These are phyloP conservation scores for Sarocladiaceae sp. DNA, from an alignment of 2,329 filamentous ascomycete genomes.

Conservation along the genomic window DNA sequence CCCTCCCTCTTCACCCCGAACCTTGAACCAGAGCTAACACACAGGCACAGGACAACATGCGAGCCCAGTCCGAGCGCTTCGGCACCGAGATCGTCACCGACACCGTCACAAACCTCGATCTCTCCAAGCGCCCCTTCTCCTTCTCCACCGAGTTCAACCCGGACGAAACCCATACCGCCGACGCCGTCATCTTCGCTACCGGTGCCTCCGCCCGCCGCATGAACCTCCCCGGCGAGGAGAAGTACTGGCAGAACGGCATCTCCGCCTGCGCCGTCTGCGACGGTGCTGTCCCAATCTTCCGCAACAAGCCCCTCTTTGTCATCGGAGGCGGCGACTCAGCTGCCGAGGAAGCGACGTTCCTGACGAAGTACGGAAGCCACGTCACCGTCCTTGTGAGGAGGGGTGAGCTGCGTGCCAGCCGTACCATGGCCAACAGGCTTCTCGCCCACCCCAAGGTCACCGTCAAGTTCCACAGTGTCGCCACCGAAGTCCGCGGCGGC, in stretches of 20 bases:
- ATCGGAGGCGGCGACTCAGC: constrained; percentile 96
- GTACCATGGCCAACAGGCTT: constrained; percentile 85
- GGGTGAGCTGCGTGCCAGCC: constrained; percentile 79
- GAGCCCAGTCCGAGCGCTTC: constrained; percentile 81
- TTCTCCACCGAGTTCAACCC: constrained; percentile 89
- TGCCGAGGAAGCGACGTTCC: constrained; percentile 93
- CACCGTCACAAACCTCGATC: constrained; percentile 83
- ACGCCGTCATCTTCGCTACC: constrained; percentile 89
- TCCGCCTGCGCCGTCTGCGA: constrained; percentile 97
- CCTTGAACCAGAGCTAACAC: too few relatives aligned
- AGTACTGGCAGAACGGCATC: constrained; percentile 96
- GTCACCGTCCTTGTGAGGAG: constrained; percentile 89
- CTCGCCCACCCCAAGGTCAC: constrained; percentile 82
- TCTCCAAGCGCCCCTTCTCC: constrained; percentile 79
- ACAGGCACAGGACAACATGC: constrained; percentile 68
- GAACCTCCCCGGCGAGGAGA: constrained; percentile 78
- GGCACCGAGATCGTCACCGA: constrained; percentile 91
- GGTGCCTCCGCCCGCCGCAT: constrained; percentile 86
- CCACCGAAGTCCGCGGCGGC: constrained; percentile 78
- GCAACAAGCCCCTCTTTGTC: constrained; percentile 90
- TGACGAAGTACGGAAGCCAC: constrained; percentile 95
- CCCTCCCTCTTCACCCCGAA: background rate
- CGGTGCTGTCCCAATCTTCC: constrained; percentile 93
- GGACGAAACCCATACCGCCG: constrained; percentile 77
- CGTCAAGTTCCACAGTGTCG: constrained; percentile 77